Evolutionary conservation across 2,329 filamentous ascomycete species (phyloP).

Genomic region (Fusarium piperis): DNA sequence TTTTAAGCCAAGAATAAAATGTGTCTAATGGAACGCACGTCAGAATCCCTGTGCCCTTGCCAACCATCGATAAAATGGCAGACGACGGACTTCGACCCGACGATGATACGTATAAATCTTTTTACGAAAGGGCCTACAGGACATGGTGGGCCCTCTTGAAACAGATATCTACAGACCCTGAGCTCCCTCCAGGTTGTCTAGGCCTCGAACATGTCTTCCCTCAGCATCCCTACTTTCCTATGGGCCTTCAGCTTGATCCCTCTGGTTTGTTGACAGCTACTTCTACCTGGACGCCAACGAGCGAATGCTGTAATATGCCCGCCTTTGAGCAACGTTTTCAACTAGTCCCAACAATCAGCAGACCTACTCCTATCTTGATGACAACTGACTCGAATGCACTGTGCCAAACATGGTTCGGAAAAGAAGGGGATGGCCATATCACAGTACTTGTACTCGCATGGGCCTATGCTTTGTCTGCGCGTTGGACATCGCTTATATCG

Average conservation of each 20-base stretch:
- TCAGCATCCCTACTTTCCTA: constrained; percentile 2
- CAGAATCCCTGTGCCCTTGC: not conserved
- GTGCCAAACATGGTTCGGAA: not conserved
- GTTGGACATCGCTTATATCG: constrained; percentile 7
- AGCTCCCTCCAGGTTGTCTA: constrained; percentile 2
- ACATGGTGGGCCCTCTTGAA: constrained; percentile 4
- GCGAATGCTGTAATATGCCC: not conserved
- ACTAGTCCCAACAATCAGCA: not conserved
- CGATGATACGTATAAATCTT: not conserved
- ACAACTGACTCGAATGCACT: not conserved
- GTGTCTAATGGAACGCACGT: no score
- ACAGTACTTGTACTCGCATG: constrained; percentile 7
- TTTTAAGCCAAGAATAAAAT: no score
- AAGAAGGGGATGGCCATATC: constrained; percentile 8
- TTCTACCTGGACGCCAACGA: constrained; percentile 1
- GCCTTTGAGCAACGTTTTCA: constrained; percentile 6
- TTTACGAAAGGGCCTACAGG: constrained; percentile 9
- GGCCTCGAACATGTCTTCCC: constrained; percentile 2
- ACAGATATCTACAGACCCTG: not conserved
- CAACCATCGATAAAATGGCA: not conserved
- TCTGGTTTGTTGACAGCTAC: constrained; percentile 4
- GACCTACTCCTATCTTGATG: not conserved
- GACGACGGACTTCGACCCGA: not conserved
- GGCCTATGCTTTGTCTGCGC: constrained; percentile 19
- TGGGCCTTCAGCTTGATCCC: not conserved